Base-by-base conservation (phyloP, 1,284 basidiomycete species). In the Sanghuangporus weigelae region DNA sequence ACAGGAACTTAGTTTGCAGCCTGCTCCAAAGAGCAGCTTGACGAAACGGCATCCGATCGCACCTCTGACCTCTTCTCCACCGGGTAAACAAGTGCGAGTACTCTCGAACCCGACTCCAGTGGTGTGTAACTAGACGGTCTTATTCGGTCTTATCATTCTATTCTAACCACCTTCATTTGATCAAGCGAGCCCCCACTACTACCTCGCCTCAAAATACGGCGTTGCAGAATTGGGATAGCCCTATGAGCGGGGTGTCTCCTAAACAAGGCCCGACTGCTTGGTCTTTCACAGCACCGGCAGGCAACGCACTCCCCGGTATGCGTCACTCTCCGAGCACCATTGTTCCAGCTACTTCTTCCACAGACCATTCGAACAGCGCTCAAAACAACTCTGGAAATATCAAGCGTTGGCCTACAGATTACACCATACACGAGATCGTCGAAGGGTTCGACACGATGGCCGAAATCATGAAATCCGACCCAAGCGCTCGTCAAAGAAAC, bases 1-100 rank as follows among this genome's bases (percentile, higher is more conserved):
- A 0, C 81, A 83, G 11, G 86, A 89, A 68, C 71, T 87, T 11
- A 71, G 74, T 39, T 66, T 82, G 55, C 84, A 86, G 67, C 68
- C 68, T 2, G 26, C 49, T 2, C 58, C 58, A n/a, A 31, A 26
- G 7, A 26, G 21, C 21, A 39, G 23, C 16, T 35, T 60, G 39
- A n/a, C 31, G 11, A 64, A 64, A 46, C 49, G 61, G 42, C 50
- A 53, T 38, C 19, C 19, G 16, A 60, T 59, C 5, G 16, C 60
- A 11, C 39, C 39, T 38, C 38, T 48, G 3, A 16, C 64, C 16
- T 39, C 60, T 40, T 16, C 60, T 31, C 16, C 50, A 38, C 16
- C 48, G 51, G 49, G 46, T 21, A 62, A 65, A 38, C 63, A 64
- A 12, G 59, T 54, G 7, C 53, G 59, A 11, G 55, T 64, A 1